Conservation (phyloP, 768 basidiomycete species). For the Auricularia sp. region DNA sequence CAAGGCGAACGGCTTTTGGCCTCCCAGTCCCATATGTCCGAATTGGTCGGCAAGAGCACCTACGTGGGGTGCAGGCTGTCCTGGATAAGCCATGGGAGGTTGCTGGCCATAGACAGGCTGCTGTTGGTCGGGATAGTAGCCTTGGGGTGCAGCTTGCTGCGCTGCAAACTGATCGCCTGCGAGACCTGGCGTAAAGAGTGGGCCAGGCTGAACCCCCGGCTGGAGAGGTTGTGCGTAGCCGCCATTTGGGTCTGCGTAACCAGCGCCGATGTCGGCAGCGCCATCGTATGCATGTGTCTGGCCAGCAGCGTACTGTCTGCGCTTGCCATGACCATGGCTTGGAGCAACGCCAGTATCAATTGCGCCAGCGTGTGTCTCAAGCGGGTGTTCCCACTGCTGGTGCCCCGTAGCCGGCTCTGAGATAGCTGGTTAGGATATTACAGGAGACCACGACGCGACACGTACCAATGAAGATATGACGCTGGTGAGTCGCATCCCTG, state of each 20-base stretch:
- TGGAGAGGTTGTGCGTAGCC: conserved; percentile 30
- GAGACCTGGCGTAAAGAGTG: conserved; percentile 82
- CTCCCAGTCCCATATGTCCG: conserved; percentile 70
- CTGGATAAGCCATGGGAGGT: conserved; percentile 27
- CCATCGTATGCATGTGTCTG: conserved; percentile 83
- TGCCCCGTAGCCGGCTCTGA: conserved; percentile 75
- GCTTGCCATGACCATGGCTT: conserved; percentile 42
- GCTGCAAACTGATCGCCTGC: conserved; percentile 54
- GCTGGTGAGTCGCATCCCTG: conserved; percentile 74
- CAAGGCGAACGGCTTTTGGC: conserved; percentile 66
- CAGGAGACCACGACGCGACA: conserved; percentile 9
- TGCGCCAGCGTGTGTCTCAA: conserved; percentile 27
- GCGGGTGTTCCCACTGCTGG: conserved; percentile 83
- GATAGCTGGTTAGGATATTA: conserved; percentile 5
- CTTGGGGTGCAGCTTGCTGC: conserved; percentile 42
- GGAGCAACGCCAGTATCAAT: conserved; percentile 34
- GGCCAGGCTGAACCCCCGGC: conserved; percentile 26
- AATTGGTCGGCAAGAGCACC: conserved; percentile 76
- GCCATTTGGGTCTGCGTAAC: conserved; percentile 22
- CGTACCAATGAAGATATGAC: conserved; percentile 84
- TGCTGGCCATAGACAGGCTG: conserved; percentile 33
- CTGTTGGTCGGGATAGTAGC: conserved; percentile 17
- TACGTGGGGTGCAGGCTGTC: conserved; percentile 23
- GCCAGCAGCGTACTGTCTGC: conserved; percentile 88
- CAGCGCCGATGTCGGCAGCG: conserved; percentile 21